phyloP scores from a whole-genome alignment of 305 asterid genomes.

The Fraxinus angustifolia region DNA sequence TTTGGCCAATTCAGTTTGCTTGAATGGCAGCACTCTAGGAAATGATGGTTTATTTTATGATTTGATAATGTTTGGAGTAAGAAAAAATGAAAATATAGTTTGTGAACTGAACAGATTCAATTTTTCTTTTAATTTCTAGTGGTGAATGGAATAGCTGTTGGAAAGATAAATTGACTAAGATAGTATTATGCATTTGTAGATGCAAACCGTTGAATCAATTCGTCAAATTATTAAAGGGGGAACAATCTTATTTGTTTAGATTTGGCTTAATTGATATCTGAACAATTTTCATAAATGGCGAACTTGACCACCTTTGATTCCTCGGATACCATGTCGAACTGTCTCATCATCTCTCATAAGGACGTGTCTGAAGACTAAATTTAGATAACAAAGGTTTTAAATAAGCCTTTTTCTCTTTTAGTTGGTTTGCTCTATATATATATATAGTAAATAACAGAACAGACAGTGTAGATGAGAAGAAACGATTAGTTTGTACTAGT shows the following conservation, averaged over 20 bases:
- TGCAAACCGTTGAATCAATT: neutral
- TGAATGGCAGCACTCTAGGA: neutral
- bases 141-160: neutral
- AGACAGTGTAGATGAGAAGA: neutral
- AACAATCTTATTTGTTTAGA: neutral
- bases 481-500: neutral
- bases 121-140: neutral
- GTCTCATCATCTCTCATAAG: neutral
- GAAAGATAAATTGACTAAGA: neutral
- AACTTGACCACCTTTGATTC: neutral
- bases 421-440: neutral
- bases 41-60: neutral
- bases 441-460: neutral
- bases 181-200: neutral
- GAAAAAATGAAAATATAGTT: neutral
- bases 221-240: neutral
- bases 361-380: neutral
- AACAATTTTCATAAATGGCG: neutral
- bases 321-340: neutral
- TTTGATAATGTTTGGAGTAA: neutral
- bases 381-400: neutral
- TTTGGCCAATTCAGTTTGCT: neutral
- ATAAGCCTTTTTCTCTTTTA: neutral
- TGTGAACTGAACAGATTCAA: neutral
- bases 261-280: neutral